phyloP scores from a whole-genome alignment of 768 basidiomycete genomes.

The Aureoboletus auriporus region DNA sequence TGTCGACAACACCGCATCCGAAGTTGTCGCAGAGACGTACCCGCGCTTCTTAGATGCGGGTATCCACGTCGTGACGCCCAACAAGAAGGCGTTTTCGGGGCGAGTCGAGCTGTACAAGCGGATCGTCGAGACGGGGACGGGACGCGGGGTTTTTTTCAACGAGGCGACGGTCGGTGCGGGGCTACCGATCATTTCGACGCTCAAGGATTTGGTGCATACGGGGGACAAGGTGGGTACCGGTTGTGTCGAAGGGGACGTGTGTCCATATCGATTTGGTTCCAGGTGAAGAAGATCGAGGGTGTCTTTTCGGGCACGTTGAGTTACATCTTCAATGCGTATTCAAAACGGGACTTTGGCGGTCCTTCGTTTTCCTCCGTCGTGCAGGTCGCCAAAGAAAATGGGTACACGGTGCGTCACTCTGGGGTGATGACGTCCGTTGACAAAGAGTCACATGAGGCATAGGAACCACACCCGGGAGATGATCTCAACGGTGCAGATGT shows the following conservation, averaged over 20 bases:
- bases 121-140: conserved; percentile 49
- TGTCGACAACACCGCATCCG: conserved; percentile 92
- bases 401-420: conserved; percentile 69
- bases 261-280: background rate
- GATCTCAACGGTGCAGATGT: conserved; percentile 97
- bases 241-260: background rate
- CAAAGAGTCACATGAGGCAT: conserved; percentile 22
- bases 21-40: conserved; percentile 75
- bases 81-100: conserved; percentile 94
- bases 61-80: conserved; percentile 89
- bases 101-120: conserved; percentile 59
- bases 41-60: conserved; percentile 75
- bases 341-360: conserved; percentile 62
- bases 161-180: conserved; percentile 97
- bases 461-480: conserved; percentile 98
- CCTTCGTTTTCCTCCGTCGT: conserved; percentile 89
- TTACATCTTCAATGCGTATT: conserved; percentile 98
- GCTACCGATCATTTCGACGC: conserved; percentile 83
- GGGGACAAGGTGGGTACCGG: conserved; percentile 72
- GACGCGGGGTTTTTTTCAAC: conserved; percentile 62
- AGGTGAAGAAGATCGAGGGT: conserved; percentile 91
- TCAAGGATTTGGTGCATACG: conserved; percentile 88
- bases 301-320: conserved; percentile 97
- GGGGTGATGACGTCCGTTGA: background rate
- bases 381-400: conserved; percentile 80